phyloP scores from a whole-genome alignment of 1,139 yeast species.

The Kazachstania sp. region DNA sequence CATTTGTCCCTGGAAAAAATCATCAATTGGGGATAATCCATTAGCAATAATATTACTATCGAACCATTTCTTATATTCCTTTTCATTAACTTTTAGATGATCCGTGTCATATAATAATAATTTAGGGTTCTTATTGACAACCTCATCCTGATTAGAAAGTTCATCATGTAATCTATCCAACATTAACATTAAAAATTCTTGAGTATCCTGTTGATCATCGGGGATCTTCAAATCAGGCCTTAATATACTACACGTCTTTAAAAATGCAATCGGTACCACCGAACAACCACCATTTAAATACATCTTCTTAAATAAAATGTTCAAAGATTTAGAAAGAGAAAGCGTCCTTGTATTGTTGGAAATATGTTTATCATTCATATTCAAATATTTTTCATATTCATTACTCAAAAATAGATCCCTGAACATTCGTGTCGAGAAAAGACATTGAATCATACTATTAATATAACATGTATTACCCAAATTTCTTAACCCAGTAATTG shows the following conservation, averaged over 20 bases:
- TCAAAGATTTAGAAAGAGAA: slow-evolving; percentile 38
- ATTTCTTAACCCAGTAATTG: slow-evolving; percentile 59
- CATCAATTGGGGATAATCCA: slow-evolving; percentile 60
- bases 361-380: slow-evolving; percentile 28
- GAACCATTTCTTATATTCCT: slow-evolving; percentile 57
- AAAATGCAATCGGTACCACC: slow-evolving; percentile 56
- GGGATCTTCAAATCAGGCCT: slow-evolving; percentile 65
- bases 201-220: slow-evolving; percentile 69
- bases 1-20: slow-evolving; percentile 57
- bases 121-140: slow-evolving; percentile 34
- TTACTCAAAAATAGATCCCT: slow-evolving; percentile 38
- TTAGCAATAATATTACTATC: slow-evolving; percentile 41
- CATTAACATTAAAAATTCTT: slow-evolving; percentile 59
- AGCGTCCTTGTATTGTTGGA: slow-evolving; percentile 16
- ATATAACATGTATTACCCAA: slow-evolving; percentile 69
- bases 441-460: slow-evolving; percentile 58
- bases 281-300: slow-evolving; percentile 49
- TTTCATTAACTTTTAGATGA: slow-evolving; percentile 30
- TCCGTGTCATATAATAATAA: slow-evolving; percentile 33
- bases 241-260: slow-evolving; percentile 43
- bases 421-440: slow-evolving; percentile 46
- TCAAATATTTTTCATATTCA: slow-evolving; percentile 37
- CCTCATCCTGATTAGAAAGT: slow-evolving; percentile 36
- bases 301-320: slow-evolving; percentile 42
- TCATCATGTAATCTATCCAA: slow-evolving; percentile 67